Base-by-base conservation (phyloP, 1,139 yeast species). In the Hyphopichia pseudoburtonii region DNA sequence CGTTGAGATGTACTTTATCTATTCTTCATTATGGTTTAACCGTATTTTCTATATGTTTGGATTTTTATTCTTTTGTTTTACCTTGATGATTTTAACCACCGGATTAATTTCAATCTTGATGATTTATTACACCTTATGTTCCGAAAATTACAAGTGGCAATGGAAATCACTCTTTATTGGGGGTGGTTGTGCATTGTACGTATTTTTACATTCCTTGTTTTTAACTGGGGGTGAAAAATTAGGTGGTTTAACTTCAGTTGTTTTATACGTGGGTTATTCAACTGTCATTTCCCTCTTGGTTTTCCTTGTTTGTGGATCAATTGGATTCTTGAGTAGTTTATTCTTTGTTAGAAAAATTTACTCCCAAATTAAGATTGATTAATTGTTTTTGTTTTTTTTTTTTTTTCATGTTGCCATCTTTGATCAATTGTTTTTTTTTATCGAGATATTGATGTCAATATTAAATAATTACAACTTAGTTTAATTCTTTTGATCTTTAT, bases 41-140 rank as follows among this genome's bases (percentile, higher is more conserved):
- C 78, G 88, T 60, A 82, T 92, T 46, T 92, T 82, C 70, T 92
- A 90, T 70, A 92, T 92, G 97, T 92, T 92, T 72, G 98, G 98
- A 17, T 92, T 92, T 72, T 71, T 92, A 52, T 87, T 92, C 62
- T 80, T 90, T 64, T 89, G 97, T 52, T 82, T 88, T 57, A 49
- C 85, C 17, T 72, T 92, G 56, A 85, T 89, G 88, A 68, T 87
- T 12, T 56, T 86, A 51, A 89, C 97, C 9, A 85, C 96, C 6
- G 74, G 86, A 15, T 73, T 92, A 45, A 89, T 89, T 31, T 83
- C 96, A 0, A 69, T 89, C 16, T 70, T 92, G 51, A 76, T 89
- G 68, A 79, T 86, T 28, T 92, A 92, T 64, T 86, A 86, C 67
- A 77, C 90, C 9, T 74, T 94, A 46, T 88, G 96, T 57, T 72